phyloP scores from a whole-genome alignment of 139 green algal genomes.

The Protoeuglena noctilucae region DNA sequence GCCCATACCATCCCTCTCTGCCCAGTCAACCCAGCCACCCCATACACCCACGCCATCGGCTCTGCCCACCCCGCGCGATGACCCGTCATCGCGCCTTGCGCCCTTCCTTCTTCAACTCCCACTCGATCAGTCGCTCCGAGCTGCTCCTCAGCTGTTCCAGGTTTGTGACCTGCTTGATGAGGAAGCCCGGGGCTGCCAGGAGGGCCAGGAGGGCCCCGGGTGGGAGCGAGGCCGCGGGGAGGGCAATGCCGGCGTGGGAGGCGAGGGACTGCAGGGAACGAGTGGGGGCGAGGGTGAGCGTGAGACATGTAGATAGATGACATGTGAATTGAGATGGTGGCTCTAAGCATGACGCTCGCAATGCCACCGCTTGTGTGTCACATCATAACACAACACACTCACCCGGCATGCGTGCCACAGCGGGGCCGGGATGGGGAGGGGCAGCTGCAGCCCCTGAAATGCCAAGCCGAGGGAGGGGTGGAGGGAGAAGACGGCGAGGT shows the following conservation, averaged over 20 bases:
- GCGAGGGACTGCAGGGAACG: not conserved
- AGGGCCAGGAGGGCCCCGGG: slow-evolving; percentile 20
- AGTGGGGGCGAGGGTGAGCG: not conserved
- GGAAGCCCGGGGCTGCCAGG: slow-evolving; percentile 29
- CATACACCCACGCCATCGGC: too few species aligned
- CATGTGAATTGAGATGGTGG: not conserved
- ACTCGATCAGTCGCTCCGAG: too few species aligned
- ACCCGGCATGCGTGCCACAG: too few species aligned
- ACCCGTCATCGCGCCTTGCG: too few species aligned
- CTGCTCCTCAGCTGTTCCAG: not conserved
- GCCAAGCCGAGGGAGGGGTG: not conserved
- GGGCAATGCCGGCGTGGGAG: not conserved
- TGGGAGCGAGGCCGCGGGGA: slow-evolving; percentile 3
- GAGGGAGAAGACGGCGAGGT: slow-evolving; percentile 21
- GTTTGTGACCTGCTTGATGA: slow-evolving; percentile 27
- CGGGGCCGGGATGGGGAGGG: not conserved
- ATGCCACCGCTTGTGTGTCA: not conserved
- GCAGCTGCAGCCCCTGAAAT: not conserved
- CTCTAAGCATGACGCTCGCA: not conserved
- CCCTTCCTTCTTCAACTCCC: too few species aligned
- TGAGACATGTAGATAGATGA: not conserved
- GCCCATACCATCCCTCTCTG: too few species aligned
- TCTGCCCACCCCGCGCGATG: too few species aligned
- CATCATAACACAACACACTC: too few species aligned
- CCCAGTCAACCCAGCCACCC: too few species aligned